Percentiles rank a stretch among this genome's conserved stretches.
These are phyloP conservation scores for Quercus glauca DNA, from an alignment of 306 rosid species.

Conservation along the genomic window DNA sequence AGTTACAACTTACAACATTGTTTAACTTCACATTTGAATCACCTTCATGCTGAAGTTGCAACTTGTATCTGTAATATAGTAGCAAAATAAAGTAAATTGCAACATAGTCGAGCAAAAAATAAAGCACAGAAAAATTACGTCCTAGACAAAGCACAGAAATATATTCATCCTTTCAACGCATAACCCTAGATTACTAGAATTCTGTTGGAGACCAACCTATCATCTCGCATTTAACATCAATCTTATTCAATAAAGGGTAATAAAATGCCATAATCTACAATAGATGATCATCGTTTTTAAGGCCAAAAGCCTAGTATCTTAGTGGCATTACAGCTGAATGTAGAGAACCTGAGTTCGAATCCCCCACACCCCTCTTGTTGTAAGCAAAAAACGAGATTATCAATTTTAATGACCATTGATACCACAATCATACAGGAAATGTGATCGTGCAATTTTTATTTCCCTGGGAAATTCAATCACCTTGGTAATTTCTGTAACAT, in stretches of 20 bases:
- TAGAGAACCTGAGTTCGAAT: no score
- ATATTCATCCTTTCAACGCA: background rate
- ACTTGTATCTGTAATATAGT: background rate
- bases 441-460: background rate
- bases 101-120: no score
- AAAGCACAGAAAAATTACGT: background rate
- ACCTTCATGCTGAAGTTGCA: background rate
- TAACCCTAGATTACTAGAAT: background rate
- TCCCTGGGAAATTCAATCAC: background rate
- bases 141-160: background rate
- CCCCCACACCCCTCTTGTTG: no score
- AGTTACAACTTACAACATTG: background rate
- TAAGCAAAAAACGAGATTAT: no score
- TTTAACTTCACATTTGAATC: background rate
- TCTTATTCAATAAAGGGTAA: background rate
- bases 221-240: background rate
- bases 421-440: no score
- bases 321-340: no score
- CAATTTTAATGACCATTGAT: no score
- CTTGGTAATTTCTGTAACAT: background rate
- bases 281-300: background rate
- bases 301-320: no score
- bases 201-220: background rate
- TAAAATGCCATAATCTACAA: background rate
- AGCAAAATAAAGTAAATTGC: background rate